phyloP scores from a whole-genome alignment of 495 filamentous ascomycete species.

The Hypoxylon crocopeplum region DNA sequence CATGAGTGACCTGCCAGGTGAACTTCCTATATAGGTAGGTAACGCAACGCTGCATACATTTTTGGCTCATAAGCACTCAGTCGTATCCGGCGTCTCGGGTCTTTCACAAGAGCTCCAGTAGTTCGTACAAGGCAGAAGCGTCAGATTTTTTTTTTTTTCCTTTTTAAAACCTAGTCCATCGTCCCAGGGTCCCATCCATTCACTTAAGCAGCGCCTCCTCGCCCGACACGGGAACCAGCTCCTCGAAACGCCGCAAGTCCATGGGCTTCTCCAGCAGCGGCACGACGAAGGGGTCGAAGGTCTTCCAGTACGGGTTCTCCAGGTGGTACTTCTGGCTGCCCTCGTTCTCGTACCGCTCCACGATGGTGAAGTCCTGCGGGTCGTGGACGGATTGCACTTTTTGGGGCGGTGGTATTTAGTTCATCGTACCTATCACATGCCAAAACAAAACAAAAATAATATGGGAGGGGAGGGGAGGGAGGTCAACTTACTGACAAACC shows the following conservation, averaged over 20 bases:
- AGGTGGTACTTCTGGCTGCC: conserved; percentile 67
- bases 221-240: conserved; percentile 56
- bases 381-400: conserved; percentile 67
- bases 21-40: too few relatives aligned
- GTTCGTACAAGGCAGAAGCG: too few relatives aligned
- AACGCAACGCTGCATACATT: too few relatives aligned
- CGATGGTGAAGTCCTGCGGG: conserved; percentile 70
- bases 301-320: conserved; percentile 74
- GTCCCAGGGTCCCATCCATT: not conserved
- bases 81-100: too few relatives aligned
- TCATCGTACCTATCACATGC: not conserved
- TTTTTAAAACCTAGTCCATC: not conserved
- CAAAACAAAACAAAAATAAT: not conserved
- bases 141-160: too few relatives aligned
- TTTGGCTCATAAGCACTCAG: too few relatives aligned
- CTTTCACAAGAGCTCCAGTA: too few relatives aligned
- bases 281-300: conserved; percentile 70
- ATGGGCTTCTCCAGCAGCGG: conserved; percentile 69
- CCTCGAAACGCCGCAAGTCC: conserved; percentile 68
- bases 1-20: too few relatives aligned
- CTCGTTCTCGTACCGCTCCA: conserved; percentile 70
- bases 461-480: not conserved
- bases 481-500: conserved; percentile 57
- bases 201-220: conserved; percentile 46
- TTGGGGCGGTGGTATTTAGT: not conserved